phyloP scores from a whole-genome alignment of 768 basidiomycete species.

The Boletus rubroflammeus region DNA sequence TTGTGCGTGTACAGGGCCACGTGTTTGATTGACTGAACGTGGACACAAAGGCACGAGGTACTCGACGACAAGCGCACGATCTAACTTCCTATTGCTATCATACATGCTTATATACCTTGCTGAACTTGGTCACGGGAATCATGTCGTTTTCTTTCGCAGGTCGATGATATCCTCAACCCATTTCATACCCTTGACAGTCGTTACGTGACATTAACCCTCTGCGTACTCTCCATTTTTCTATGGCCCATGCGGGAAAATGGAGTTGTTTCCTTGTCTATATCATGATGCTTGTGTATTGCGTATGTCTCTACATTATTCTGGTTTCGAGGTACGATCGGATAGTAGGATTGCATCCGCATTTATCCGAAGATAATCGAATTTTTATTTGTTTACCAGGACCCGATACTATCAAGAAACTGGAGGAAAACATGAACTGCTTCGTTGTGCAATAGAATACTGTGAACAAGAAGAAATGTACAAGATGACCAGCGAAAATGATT shows the following conservation, averaged over 20 bases:
- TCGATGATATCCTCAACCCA: conserved; percentile 27
- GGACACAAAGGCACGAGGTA: conserved; percentile 21
- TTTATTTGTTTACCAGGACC: conserved; percentile 10
- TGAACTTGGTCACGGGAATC: conserved; percentile 27
- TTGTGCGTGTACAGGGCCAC: too few relatives aligned
- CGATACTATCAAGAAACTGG: background rate
- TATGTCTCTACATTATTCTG: conserved; percentile 30
- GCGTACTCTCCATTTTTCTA: conserved; percentile 10
- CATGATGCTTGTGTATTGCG: conserved; percentile 28
- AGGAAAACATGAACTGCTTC: background rate
- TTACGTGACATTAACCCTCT: conserved; percentile 20
- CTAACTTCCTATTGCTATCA: conserved; percentile 30
- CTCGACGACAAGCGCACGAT: conserved; percentile 34
- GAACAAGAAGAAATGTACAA: conserved; percentile 10
- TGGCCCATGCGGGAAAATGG: conserved; percentile 9
- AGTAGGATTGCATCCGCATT: conserved; percentile 8
- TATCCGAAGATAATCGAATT: conserved; percentile 22
- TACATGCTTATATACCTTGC: conserved; percentile 33
- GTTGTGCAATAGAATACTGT: background rate
- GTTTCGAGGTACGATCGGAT: conserved; percentile 18
- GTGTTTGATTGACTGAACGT: background rate
- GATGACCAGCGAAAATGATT: background rate
- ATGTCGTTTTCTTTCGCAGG: conserved; percentile 30
- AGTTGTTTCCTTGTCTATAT: conserved; percentile 26
- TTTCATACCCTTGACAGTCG: conserved; percentile 31